Conservation (phyloP, 148 eudicot genomes). For the Silene latifolia region DNA sequence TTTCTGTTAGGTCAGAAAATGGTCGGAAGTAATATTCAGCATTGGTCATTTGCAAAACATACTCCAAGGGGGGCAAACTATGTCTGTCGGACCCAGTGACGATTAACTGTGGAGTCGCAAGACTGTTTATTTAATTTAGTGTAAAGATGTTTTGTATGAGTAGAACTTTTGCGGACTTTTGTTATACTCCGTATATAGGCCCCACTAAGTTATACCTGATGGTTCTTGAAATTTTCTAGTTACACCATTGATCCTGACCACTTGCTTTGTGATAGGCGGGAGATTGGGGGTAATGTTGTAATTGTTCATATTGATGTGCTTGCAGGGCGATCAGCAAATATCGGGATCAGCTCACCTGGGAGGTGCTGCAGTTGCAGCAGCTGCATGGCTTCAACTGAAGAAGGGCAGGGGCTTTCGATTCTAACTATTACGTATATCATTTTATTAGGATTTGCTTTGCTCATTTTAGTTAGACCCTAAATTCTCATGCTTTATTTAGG, state of each 20-base stretch:
- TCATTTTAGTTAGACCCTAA: neutral
- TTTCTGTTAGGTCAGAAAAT: neutral
- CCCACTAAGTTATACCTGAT: too few relatives aligned
- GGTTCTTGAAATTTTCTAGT: too few relatives aligned
- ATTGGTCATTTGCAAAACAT: too few relatives aligned
- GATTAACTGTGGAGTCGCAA: too few relatives aligned
- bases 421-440: slow-evolving; percentile 15
- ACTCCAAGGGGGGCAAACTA: too few relatives aligned
- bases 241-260: neutral
- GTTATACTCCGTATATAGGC: too few relatives aligned
- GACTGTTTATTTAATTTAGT: too few relatives aligned
- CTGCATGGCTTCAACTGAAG: slow-evolving; percentile 50
- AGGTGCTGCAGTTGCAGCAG: slow-evolving; percentile 72
- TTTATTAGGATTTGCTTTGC: neutral
- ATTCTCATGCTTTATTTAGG: neutral
- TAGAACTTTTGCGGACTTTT: too few relatives aligned
- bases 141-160: too few relatives aligned
- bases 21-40: too few relatives aligned
- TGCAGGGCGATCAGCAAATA: slow-evolving; percentile 65
- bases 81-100: too few relatives aligned
- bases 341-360: slow-evolving; percentile 87
- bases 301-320: neutral
- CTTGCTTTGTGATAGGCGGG: neutral
- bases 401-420: slow-evolving; percentile 45
- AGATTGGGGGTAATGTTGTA: too few relatives aligned